Evolutionary conservation across 1,284 basidiomycete genomes (phyloP).

Genomic region (Rhodotorula sp.): DNA sequence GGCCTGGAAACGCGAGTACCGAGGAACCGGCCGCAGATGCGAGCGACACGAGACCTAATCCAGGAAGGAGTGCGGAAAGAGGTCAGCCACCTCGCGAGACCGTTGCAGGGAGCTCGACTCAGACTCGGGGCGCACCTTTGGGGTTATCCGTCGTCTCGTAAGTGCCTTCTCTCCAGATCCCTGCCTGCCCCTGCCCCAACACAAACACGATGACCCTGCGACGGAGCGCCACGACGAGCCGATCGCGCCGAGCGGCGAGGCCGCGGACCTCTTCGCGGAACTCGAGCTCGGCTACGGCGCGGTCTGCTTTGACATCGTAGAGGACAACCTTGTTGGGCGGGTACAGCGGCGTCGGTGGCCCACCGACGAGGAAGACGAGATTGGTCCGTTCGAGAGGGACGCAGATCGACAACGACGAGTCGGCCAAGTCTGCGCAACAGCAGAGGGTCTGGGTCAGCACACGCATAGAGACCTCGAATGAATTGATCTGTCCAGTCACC

Average conservation of each 20-base stretch:
- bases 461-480: neutral
- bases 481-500: conserved; percentile 54
- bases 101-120: too few relatives aligned
- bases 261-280: conserved; percentile 84
- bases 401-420: conserved; percentile 59
- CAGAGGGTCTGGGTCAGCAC: conserved; percentile 1
- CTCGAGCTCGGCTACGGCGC: conserved; percentile 82
- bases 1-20: conserved; percentile 78
- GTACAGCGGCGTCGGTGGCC: conserved; percentile 83
- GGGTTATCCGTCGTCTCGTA: conserved; percentile 90
- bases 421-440: conserved; percentile 16
- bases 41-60: conserved; percentile 73
- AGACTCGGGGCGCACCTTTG: conserved; percentile 59
- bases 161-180: conserved; percentile 63
- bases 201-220: conserved; percentile 72
- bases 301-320: conserved; percentile 74
- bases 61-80: neutral
- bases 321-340: conserved; percentile 90
- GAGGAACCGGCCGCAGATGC: conserved; percentile 74
- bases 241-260: conserved; percentile 71
- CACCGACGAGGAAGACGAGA: conserved; percentile 82
- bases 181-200: conserved; percentile 37
- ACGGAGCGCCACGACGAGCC: conserved; percentile 77
- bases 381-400: conserved; percentile 79
- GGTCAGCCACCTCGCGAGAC: neutral